Percentiles rank a stretch among this genome's conserved stretches.
phyloP scores from a whole-genome alignment of 441 rosid species.

The California macrophylla region DNA sequence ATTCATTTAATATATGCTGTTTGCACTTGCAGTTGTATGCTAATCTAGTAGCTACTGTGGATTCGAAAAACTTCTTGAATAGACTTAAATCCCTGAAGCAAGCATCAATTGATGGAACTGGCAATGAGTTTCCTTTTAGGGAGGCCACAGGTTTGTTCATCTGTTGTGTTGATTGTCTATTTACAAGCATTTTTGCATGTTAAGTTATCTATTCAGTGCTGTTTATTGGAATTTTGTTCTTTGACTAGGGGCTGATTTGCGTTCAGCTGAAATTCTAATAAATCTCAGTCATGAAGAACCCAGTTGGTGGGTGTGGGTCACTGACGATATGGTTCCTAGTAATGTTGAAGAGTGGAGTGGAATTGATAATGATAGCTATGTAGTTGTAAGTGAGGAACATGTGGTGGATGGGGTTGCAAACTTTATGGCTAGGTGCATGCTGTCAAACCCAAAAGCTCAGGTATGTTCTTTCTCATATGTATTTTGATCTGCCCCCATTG shows the following conservation, averaged over 20 bases:
- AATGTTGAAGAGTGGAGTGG: constrained; percentile 67
- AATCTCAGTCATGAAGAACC: constrained; percentile 62
- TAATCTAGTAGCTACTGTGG: constrained; percentile 52
- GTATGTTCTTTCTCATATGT: constrained; percentile 22
- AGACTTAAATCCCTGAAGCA: constrained; percentile 41
- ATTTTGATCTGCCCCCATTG: not conserved
- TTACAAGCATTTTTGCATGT: not conserved
- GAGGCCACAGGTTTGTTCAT: constrained; percentile 58
- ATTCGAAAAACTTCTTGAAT: constrained; percentile 55
- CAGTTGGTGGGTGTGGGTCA: constrained; percentile 96
- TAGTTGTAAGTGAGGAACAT: constrained; percentile 65
- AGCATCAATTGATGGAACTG: constrained; percentile 34
- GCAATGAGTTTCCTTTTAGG: constrained; percentile 62
- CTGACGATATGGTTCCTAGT: constrained; percentile 72
- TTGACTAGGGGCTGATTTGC: constrained; percentile 48
- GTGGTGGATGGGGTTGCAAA: constrained; percentile 82
- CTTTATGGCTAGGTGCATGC: constrained; percentile 78
- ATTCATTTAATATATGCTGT: not conserved
- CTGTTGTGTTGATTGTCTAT: not conserved
- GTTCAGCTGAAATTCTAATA: constrained; percentile 55
- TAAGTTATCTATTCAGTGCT: not conserved
- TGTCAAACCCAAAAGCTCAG: constrained; percentile 71
- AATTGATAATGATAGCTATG: constrained; percentile 67
- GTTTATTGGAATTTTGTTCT: not conserved
- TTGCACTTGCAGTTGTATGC: constrained; percentile 41